phyloP scores from a whole-genome alignment of 2,329 filamentous ascomycete genomes.

The Talaromyces amestolkiae region DNA sequence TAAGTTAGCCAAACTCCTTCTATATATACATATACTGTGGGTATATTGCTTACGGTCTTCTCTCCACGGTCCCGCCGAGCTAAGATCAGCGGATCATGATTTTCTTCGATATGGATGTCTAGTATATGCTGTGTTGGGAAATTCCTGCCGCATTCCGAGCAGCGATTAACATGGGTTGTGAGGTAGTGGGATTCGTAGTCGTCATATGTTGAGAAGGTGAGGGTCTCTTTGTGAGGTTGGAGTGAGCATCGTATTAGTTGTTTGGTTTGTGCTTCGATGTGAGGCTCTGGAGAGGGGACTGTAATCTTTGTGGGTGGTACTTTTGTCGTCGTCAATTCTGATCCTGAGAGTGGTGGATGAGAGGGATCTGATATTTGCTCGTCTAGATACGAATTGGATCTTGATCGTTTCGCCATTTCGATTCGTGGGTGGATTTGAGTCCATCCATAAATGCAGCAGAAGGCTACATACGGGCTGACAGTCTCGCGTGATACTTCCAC shows the following conservation, averaged over 20 bases:
- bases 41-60: conserved; percentile 62
- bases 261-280: conserved; percentile 18
- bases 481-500: neutral
- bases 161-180: conserved; percentile 78
- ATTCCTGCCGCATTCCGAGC: conserved; percentile 78
- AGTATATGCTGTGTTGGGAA: conserved; percentile 82
- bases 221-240: conserved; percentile 69
- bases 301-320: conserved; percentile 52
- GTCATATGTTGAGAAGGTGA: conserved; percentile 70
- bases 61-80: conserved; percentile 75
- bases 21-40: neutral
- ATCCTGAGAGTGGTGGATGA: conserved; percentile 2
- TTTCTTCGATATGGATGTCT: conserved; percentile 81
- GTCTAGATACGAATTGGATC: conserved; percentile 28
- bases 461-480: neutral
- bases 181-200: conserved; percentile 87
- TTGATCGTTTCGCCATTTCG: conserved; percentile 61
- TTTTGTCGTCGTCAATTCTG: conserved; percentile 19
- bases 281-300: conserved; percentile 54
- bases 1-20: neutral
- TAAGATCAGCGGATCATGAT: conserved; percentile 76
- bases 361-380: conserved; percentile 28
- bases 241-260: conserved; percentile 73
- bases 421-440: too few species aligned
- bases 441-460: neutral